Conservation (phyloP, 139 green algal genomes). For the Medakamo hakoo region DNA sequence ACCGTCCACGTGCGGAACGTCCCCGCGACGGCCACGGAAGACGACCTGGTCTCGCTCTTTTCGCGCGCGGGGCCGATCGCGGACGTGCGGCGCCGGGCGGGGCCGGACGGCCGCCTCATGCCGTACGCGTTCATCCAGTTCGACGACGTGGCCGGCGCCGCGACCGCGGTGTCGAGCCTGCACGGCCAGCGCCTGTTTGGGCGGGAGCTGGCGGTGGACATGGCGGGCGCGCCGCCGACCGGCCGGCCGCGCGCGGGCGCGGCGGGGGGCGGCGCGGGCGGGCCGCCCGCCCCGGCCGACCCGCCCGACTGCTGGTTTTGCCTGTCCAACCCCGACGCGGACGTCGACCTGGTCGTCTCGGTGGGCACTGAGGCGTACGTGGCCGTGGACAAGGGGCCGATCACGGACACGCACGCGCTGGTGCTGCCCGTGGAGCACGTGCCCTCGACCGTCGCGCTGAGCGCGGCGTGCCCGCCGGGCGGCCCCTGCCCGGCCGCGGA, state of each 20-base stretch:
- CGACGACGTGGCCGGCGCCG: constrained; percentile 27
- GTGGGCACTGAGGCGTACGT: constrained; percentile 62
- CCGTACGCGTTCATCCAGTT: constrained; percentile 23
- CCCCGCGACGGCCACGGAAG: constrained; percentile 38
- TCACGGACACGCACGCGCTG: constrained; percentile 59
- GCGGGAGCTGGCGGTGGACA: constrained; percentile 33
- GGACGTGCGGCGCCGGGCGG: constrained; percentile 31
- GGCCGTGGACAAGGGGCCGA: constrained; percentile 67
- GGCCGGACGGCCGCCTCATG: constrained; percentile 10
- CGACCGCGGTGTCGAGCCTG: constrained; percentile 22
- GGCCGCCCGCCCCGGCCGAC: no score
- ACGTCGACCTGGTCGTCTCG: constrained; percentile 36
- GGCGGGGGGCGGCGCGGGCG: not conserved
- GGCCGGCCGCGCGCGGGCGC: constrained; percentile 4
- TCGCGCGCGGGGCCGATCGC: constrained; percentile 35
- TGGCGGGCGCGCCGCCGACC: constrained; percentile 3
- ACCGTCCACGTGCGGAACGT: constrained; percentile 64
- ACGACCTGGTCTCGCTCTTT: constrained; percentile 54
- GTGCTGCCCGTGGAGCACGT: constrained; percentile 84
- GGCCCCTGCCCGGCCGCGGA: constrained; percentile 16
- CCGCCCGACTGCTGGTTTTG: constrained; percentile 70
- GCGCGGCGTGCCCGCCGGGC: no score
- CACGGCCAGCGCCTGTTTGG: constrained; percentile 38
- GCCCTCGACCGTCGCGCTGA: constrained; percentile 32
- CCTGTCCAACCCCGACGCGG: constrained; percentile 41